Evolutionary conservation across 345 rosid species (phyloP), one percentile per base, ranked within the genome.

Genomic region (Eucalyptus curtisii): DNA sequence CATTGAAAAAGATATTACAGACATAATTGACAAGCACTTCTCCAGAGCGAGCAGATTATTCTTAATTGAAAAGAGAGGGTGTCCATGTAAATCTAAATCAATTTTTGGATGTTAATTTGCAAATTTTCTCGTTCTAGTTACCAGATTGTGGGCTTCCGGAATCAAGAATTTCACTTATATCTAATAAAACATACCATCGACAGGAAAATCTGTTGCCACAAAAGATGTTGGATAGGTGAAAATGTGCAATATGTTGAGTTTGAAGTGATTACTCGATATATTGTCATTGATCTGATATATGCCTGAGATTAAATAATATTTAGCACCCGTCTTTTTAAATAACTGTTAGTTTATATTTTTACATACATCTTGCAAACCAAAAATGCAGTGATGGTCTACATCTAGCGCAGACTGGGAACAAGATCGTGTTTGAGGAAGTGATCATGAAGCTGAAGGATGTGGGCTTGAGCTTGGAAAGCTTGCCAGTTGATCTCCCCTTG

Each of bases 301-400:
- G 25, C 49, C 20, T 37, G 25, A 52, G 47, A 40, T 25, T 20
- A 37, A 19, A 20, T 76, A 37, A 10, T 76, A 76, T 76, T 37
- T 6, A 11, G 47, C 30, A 7, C 27, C 47, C 2, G 27, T 6
- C 84, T 40, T 76, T 3, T 10, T 10, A 20, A 19, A 11, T 40
- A 42, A 76, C 45, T 50, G 31, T 33, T 53, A 30, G 12, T 48
- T 85, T 27, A 24, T 30, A 47, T 85, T 48, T 53, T 40, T 50
- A 57, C 9, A 42, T 86, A 16, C 4, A 19, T n/a, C 40, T 86
- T 12, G 44, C 17, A 7, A 42, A 31, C 37, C 10, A 85, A 85
- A 85, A 82, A 50, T 92, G 93, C 93, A 97, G 99, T 5, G 99
- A 97, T 89, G 99, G 99, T 20, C 92, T 97, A 91, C 99, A 97